phyloP scores from a whole-genome alignment of 1,284 basidiomycete genomes.

The Mycosarcoma maydis region DNA sequence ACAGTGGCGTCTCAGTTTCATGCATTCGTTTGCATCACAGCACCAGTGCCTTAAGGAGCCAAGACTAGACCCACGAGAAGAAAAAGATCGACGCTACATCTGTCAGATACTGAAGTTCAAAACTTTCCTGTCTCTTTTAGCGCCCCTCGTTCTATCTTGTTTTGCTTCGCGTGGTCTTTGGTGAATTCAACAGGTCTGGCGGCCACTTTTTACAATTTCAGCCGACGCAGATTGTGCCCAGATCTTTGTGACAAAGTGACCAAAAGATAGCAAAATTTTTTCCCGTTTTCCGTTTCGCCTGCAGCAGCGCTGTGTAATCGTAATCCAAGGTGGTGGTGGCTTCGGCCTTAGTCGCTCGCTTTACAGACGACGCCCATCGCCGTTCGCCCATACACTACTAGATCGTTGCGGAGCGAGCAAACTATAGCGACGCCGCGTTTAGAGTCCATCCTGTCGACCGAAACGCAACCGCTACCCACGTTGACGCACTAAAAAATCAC shows the following conservation, averaged over 20 bases:
- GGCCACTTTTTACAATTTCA: not conserved
- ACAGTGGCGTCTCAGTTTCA: constrained; percentile 2
- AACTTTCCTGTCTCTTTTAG: not conserved
- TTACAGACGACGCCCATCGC: not conserved
- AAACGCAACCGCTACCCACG: constrained; percentile 2
- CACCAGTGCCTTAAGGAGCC: constrained; percentile 3
- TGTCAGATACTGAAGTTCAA: constrained; percentile 13
- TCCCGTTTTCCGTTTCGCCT: not conserved
- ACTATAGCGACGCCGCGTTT: too few species aligned
- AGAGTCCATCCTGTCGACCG: too few species aligned
- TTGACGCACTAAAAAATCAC: constrained; percentile 2
- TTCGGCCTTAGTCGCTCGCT: constrained; percentile 18
- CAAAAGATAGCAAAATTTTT: constrained; percentile 13
- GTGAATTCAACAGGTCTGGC: not conserved
- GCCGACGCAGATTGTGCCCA: constrained; percentile 26
- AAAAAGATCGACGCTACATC: constrained; percentile 23
- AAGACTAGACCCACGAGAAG: not conserved
- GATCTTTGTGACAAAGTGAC: too few species aligned
- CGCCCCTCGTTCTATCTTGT: too few species aligned
- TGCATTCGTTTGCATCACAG: constrained; percentile 3
- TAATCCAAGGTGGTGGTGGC: too few species aligned
- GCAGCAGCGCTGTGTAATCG: too few species aligned
- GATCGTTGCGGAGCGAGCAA: too few species aligned
- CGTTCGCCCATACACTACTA: not conserved
- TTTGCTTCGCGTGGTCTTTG: too few species aligned